Evolutionary conservation across 768 basidiomycete genomes (phyloP).

Genomic region (Clavaria fumosa): DNA sequence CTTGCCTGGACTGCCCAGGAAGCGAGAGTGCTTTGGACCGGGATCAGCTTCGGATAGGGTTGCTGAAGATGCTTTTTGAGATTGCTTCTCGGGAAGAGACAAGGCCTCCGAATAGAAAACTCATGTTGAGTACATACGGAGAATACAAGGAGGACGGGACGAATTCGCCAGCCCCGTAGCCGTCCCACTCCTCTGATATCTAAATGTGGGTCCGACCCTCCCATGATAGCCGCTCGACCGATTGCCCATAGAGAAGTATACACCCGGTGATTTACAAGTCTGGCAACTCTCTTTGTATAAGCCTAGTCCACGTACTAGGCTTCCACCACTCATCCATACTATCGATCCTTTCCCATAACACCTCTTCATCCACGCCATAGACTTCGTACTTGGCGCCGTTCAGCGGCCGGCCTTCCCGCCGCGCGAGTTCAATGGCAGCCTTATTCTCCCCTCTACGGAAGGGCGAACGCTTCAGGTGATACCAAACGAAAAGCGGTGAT

Average conservation of each 20-base stretch:
- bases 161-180: no score
- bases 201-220: no score
- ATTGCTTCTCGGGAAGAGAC: slow-evolving; percentile 62
- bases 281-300: slow-evolving; percentile 76
- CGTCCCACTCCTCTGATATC: no score
- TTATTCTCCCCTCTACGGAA: slow-evolving; percentile 57
- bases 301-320: slow-evolving; percentile 74
- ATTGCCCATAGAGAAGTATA: no score
- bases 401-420: slow-evolving; percentile 44
- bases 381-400: slow-evolving; percentile 73
- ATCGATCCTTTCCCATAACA: slow-evolving; percentile 69
- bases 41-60: slow-evolving; percentile 29
- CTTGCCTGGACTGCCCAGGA: slow-evolving; percentile 30
- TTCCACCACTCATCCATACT: slow-evolving; percentile 88
- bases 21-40: slow-evolving; percentile 23
- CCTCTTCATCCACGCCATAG: slow-evolving; percentile 75
- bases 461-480: slow-evolving; percentile 4
- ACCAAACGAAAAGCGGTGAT: slow-evolving; percentile 5
- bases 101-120: slow-evolving; percentile 64
- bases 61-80: slow-evolving; percentile 55
- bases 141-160: slow-evolving; percentile 33
- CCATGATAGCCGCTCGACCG: no score
- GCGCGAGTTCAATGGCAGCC: slow-evolving; percentile 71
- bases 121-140: slow-evolving; percentile 74
- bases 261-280: no score